Evolutionary conservation across 495 filamentous ascomycete genomes (phyloP), one percentile per base, ranked within the genome.

Genomic region (Aspergillus cristatus): DNA sequence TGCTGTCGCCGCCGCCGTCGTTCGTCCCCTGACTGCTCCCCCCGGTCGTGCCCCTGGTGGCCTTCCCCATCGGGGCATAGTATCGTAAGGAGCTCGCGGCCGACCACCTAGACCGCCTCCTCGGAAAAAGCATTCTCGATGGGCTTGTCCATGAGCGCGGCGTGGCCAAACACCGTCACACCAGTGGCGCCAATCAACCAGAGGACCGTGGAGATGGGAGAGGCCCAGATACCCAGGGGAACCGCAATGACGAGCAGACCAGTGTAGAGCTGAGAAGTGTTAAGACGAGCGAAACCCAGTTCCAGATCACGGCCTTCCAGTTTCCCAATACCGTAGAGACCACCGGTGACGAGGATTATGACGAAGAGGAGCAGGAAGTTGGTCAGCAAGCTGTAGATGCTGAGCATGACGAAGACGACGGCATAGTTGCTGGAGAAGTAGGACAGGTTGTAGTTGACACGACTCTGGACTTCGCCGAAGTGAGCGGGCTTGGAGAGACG

Each of bases 71-170:
- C 67, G 78, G 84, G 84, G 85, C 84, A 79, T 24, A n/a, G n/a
- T 80, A 83, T 72, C 72, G 77, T 86, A 78, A 81, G 87, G 88
- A 94, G 86, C 77, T 93, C 85, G 88, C 87, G 87, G 88, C 84
- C 89, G 88, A 94, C 88, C 88, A 89, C 76, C 80, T 96, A 97
- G 85, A 96, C 89, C 89, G 88, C 91, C 90, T 97, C 93, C 91
- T 94, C 91, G 76, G 93, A 98, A 96, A 98, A 98, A 98, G 90
- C 88, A 88, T 90, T 89, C 78, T 96, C 91, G 72, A 97, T 95
- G 26, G 90, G 90, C 74, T 94, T 95, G 66, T 98, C 91, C 81
- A 98, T 80, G 54, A 98, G 78, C 35, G 86, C 74, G 49, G 91
- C 91, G 68, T 98, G 91, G 63, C 93, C 93, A 45, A 97, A 69